phyloP scores from a whole-genome alignment of 1,139 yeast species.

The Diutina neorugosa region DNA sequence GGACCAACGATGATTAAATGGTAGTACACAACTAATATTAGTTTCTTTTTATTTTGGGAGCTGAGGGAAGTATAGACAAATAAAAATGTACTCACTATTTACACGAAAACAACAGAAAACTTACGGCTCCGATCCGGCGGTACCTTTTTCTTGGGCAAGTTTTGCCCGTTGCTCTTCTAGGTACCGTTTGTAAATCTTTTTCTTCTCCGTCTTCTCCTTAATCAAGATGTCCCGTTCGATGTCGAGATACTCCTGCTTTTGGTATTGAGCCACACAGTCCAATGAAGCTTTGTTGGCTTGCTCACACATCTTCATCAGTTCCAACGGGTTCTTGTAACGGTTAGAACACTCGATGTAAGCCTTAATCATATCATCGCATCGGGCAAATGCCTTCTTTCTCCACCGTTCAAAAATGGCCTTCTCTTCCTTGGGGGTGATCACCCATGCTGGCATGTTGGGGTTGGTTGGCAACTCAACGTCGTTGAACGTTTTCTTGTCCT shows the following conservation, averaged over 20 bases:
- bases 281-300: conserved; percentile 19
- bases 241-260: conserved; percentile 58
- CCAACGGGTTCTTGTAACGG: conserved; percentile 33
- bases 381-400: conserved; percentile 60
- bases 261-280: conserved; percentile 56
- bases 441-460: conserved; percentile 64
- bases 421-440: conserved; percentile 78
- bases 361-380: conserved; percentile 57
- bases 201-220: conserved; percentile 28
- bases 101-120: not conserved
- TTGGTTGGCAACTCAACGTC: conserved; percentile 31
- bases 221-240: conserved; percentile 57
- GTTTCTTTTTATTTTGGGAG: not conserved
- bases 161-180: conserved; percentile 7
- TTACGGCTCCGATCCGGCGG: not conserved
- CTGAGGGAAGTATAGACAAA: not conserved
- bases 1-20: not conserved
- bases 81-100: not conserved
- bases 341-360: conserved; percentile 32
- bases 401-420: conserved; percentile 67
- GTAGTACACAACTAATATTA: not conserved
- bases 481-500: conserved; percentile 25
- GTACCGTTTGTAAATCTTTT: conserved; percentile 7
- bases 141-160: not conserved
- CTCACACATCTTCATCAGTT: conserved; percentile 46